A percentile compares a stretch with the other conserved stretches of the same genome.
Conservation (phyloP, 768 basidiomycete genomes). For the Agaricus subrufescens region DNA sequence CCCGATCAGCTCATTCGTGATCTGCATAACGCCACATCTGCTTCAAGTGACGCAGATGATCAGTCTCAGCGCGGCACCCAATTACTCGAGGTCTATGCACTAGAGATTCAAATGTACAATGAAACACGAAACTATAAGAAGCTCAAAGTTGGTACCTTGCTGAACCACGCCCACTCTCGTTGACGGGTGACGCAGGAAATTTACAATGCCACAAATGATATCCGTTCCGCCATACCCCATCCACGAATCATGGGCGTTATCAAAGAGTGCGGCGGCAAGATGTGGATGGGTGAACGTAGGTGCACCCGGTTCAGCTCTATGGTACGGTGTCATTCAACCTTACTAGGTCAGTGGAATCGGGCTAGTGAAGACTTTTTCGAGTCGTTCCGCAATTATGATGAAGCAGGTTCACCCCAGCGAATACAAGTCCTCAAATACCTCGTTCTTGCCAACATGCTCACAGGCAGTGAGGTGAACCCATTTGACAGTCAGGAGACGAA, state of each 20-base stretch:
- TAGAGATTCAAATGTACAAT: conserved; percentile 99
- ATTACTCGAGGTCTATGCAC: conserved; percentile 92
- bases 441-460: conserved; percentile 96
- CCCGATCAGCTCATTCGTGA: conserved; percentile 68
- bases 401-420: conserved; percentile 92
- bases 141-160: conserved; percentile 58
- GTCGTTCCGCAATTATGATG: conserved; percentile 97
- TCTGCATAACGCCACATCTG: conserved; percentile 60
- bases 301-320: neutral
- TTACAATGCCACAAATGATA: conserved; percentile 90
- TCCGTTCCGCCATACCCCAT: conserved; percentile 95
- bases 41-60: conserved; percentile 62
- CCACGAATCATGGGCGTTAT: conserved; percentile 99
- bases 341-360: conserved; percentile 89
- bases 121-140: conserved; percentile 95
- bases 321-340: neutral
- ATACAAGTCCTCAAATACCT: conserved; percentile 99
- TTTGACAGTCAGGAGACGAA: conserved; percentile 99
- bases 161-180: neutral
- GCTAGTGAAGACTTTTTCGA: conserved; percentile 99
- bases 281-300: conserved; percentile 99
- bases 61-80: conserved; percentile 94
- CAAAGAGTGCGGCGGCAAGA: conserved; percentile 98
- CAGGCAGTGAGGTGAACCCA: conserved; percentile 96
- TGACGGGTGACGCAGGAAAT: conserved; percentile 66